These are phyloP conservation scores for Candida multigemmis DNA, from an alignment of 805 yeast species.

Conservation along the genomic window DNA sequence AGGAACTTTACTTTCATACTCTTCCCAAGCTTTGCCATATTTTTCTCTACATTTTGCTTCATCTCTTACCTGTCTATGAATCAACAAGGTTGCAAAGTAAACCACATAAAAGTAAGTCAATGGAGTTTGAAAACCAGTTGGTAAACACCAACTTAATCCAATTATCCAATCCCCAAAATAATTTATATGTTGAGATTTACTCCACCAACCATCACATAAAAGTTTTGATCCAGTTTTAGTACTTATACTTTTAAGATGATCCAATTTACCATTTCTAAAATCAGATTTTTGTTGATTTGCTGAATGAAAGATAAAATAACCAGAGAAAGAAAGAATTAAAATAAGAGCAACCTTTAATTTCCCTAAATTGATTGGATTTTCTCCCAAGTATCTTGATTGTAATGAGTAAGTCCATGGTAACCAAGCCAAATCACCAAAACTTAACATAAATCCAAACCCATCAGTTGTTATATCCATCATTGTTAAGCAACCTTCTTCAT, in stretches of 20 bases:
- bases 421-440: conserved; percentile 88
- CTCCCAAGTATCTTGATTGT: conserved; percentile 65
- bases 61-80: conserved; percentile 88
- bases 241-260: conserved; percentile 50
- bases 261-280: conserved; percentile 71
- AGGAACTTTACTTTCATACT: conserved; percentile 75
- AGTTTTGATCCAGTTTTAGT: conserved; percentile 74
- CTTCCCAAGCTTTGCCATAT: conserved; percentile 81
- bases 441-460: conserved; percentile 94
- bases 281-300: conserved; percentile 79
- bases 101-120: conserved; percentile 81
- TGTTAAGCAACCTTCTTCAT: conserved; percentile 80
- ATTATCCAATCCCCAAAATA: conserved; percentile 94
- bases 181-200: conserved; percentile 81
- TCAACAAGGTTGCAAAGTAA: conserved; percentile 71
- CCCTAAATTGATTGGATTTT: conserved; percentile 50
- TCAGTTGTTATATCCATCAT: conserved; percentile 97
- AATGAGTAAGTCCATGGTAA: conserved; percentile 88
- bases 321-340: conserved; percentile 41
- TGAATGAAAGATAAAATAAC: conserved; percentile 76
- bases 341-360: conserved; percentile 27
- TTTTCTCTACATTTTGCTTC: conserved; percentile 83
- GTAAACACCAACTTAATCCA: conserved; percentile 86
- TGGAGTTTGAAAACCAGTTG: conserved; percentile 75
- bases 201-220: conserved; percentile 95